These are phyloP conservation scores for Pleurotus tuber-regium DNA, from an alignment of 768 basidiomycete species.

Conservation along the genomic window DNA sequence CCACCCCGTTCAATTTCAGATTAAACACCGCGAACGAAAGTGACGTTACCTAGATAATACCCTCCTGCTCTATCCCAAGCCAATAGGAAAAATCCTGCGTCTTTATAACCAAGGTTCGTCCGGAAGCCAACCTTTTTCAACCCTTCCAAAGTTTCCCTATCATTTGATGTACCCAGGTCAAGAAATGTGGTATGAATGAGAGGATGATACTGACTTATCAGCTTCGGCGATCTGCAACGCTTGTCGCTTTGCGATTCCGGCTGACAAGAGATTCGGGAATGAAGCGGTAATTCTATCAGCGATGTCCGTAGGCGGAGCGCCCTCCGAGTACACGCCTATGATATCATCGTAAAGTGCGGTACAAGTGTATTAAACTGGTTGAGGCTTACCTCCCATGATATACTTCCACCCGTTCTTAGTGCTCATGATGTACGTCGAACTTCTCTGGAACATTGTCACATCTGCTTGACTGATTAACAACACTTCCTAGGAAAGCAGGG, in stretches of 20 bases:
- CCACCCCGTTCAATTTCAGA: too few relatives aligned
- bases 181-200: too few relatives aligned
- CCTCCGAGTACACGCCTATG: constrained; percentile 45
- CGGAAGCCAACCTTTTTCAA: constrained; percentile 46
- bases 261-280: constrained; percentile 35
- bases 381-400: constrained; percentile 22
- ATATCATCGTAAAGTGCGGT: too few relatives aligned
- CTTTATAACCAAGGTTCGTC: constrained; percentile 36
- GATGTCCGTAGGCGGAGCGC: constrained; percentile 45
- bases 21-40: background rate
- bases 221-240: constrained; percentile 26
- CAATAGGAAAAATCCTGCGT: constrained; percentile 32
- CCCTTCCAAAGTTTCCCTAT: constrained; percentile 33
- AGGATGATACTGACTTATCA: constrained; percentile 29
- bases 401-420: constrained; percentile 35
- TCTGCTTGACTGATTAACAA: constrained; percentile 20
- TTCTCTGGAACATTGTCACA: constrained; percentile 46
- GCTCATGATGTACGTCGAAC: constrained; percentile 55
- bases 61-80: constrained; percentile 33
- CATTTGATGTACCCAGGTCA: too few relatives aligned
- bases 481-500: constrained; percentile 8
- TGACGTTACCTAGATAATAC: constrained; percentile 47
- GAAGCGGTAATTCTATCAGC: constrained; percentile 50
- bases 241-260: constrained; percentile 22
- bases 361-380: too few relatives aligned